Conservation (phyloP, 345 rosid genomes). For the Aegle marmelos region DNA sequence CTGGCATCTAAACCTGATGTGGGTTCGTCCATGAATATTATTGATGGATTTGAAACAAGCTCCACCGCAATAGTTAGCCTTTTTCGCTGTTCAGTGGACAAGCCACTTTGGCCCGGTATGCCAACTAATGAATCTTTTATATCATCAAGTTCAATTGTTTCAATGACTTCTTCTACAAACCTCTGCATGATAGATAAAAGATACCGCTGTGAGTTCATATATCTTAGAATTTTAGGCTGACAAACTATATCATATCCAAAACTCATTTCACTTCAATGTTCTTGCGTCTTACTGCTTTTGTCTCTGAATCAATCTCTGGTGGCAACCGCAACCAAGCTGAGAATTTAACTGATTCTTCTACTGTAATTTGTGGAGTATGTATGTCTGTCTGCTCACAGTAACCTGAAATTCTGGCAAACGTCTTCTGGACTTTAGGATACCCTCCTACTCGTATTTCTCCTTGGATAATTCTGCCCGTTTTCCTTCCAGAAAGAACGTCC, state of each 20-base stretch:
- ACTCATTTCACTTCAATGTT: background rate
- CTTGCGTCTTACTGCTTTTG: conserved; percentile 26
- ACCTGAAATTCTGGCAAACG: conserved; percentile 59
- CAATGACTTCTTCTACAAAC: conserved; percentile 12
- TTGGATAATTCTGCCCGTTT: conserved; percentile 46
- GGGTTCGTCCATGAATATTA: conserved; percentile 17
- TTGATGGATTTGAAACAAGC: conserved; percentile 17
- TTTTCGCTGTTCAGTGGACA: conserved; percentile 14
- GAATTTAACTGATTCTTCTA: conserved; percentile 48
- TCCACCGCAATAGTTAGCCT: conserved; percentile 19
- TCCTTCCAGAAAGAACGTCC: conserved; percentile 71
- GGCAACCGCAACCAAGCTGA: conserved; percentile 55
- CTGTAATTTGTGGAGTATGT: conserved; percentile 59
- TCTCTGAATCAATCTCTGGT: conserved; percentile 20
- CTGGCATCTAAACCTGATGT: conserved; percentile 17
- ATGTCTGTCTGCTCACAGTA: conserved; percentile 64
- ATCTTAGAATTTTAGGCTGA: background rate
- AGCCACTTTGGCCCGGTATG: conserved; percentile 11
- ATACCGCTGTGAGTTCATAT: background rate
- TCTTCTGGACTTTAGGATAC: conserved; percentile 50
- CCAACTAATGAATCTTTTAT: conserved; percentile 13
- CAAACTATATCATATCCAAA: background rate
- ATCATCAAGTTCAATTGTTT: conserved; percentile 17
- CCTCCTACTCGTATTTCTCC: conserved; percentile 55
- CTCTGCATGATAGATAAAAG: conserved; percentile 4